Evolutionary conservation across 192 early-diverging fungal genomes (phyloP).

Genomic region (Funneliformis geosporum): DNA sequence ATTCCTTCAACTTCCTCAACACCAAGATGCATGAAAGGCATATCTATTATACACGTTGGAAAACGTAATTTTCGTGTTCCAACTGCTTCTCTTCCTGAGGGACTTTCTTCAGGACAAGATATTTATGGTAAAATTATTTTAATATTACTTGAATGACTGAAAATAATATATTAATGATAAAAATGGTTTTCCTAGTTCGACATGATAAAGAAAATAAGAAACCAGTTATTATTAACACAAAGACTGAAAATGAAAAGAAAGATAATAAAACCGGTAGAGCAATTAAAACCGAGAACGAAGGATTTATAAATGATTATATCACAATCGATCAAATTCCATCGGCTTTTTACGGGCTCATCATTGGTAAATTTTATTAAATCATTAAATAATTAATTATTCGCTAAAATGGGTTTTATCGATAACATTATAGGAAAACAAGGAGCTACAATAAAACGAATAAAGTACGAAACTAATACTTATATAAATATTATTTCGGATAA

Average conservation of each 20-base stretch:
- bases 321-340: not conserved
- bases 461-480: not conserved
- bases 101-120: not conserved
- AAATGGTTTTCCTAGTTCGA: not conserved
- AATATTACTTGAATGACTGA: not conserved
- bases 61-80: conserved; percentile 18
- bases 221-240: not conserved
- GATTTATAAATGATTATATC: not conserved
- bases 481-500: not conserved
- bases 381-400: too few species aligned
- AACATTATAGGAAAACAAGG: not conserved
- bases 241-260: too few species aligned
- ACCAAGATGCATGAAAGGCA: conserved; percentile 8
- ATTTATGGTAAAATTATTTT: not conserved
- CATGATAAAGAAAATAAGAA: not conserved
- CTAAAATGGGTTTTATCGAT: too few species aligned
- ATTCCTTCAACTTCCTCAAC: not conserved
- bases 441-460: not conserved
- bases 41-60: not conserved
- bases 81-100: not conserved
- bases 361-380: too few species aligned
- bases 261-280: too few species aligned
- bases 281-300: not conserved
- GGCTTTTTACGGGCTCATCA: not conserved
- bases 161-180: not conserved